Evolutionary conservation across 2,329 filamentous ascomycete species (phyloP), one percentile per base, ranked within the genome.

Genomic region (Monilinia laxa): DNA sequence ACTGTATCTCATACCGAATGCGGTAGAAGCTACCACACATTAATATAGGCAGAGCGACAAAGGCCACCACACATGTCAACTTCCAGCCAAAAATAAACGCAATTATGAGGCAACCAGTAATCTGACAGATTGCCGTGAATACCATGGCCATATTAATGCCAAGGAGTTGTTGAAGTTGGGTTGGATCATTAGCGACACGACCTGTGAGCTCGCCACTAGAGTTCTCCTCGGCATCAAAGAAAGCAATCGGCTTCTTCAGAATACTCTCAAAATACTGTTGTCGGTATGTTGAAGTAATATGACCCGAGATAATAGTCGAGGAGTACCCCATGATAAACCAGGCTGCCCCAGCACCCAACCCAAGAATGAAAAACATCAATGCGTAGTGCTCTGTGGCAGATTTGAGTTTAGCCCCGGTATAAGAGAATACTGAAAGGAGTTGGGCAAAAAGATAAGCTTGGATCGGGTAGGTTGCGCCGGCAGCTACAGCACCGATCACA

Each of bases 71-170:
- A 0, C 92, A 78, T 0, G 88, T 86, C 11, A 94, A 81, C 75
- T 92, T 93, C 91, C 91, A 93, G 1, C 89, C 88, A 74, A 89
- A 92, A 4, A 83, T 80, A 72, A 91, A 92, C 1, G 88, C 83
- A 62, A 93, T 89, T 54, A 83, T 79, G 18, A 91, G 77, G 10
- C 85, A 86, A 0, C 89, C 90, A 11, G 86, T 72, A 3, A 93
- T 77, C 59, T 85, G 89, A 74, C 91, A 88, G 28, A 89, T 74
- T 11, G 88, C 86, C 25, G 88, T 84, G 68, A 81, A 81, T 2
- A 86, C 82, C 70, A 90, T 81, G 2, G 86, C 80, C 74, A 77
- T 75, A 42, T 81, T 84, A 0, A 79, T 71, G 0, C 82, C 81
- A 23, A 85, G 75, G 4, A 85, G 72, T 67, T 85, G 82, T 71